Percentiles rank a stretch among this genome's conserved stretches.
These are phyloP conservation scores for Rhodotorula sphaerocarpa DNA, from an alignment of 768 basidiomycete genomes.

Conservation along the genomic window DNA sequence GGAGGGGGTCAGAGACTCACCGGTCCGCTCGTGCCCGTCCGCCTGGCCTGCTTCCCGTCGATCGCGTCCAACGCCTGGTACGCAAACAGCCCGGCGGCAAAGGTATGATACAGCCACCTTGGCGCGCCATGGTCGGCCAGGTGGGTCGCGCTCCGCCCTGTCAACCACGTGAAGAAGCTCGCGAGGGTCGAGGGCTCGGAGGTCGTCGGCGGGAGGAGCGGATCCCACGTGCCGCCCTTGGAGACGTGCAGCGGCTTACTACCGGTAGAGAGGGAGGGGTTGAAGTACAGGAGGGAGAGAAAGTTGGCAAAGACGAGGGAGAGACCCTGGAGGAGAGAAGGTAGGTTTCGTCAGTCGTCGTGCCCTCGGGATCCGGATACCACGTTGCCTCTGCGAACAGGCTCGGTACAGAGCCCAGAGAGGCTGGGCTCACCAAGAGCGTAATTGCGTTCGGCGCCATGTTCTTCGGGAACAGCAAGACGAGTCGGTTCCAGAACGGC, in stretches of 20 bases:
- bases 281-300: constrained; percentile 69
- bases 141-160: background rate
- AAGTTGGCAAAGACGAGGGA: constrained; percentile 75
- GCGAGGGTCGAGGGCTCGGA: constrained; percentile 14
- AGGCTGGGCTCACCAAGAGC: constrained; percentile 1
- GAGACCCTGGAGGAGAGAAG: constrained; percentile 51
- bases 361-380: no score
- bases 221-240: constrained; percentile 38
- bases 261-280: constrained; percentile 50
- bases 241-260: constrained; percentile 36
- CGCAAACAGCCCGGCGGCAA: constrained; percentile 76
- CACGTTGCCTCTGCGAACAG: no score
- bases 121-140: constrained; percentile 45
- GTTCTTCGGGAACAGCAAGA: constrained; percentile 27
- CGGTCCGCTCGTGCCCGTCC: constrained; percentile 96
- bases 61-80: constrained; percentile 87
- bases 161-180: background rate
- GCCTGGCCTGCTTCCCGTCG: constrained; percentile 89
- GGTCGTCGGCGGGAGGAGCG: constrained; percentile 33
- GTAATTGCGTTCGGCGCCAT: constrained; percentile 39
- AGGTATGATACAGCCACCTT: constrained; percentile 85
- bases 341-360: background rate
- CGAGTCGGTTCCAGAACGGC: constrained; percentile 36
- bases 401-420: background rate
- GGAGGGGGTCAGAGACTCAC: background rate